Base-by-base conservation (phyloP, 2,329 filamentous ascomycete genomes). In the Pseudogymnoascus sp. region DNA sequence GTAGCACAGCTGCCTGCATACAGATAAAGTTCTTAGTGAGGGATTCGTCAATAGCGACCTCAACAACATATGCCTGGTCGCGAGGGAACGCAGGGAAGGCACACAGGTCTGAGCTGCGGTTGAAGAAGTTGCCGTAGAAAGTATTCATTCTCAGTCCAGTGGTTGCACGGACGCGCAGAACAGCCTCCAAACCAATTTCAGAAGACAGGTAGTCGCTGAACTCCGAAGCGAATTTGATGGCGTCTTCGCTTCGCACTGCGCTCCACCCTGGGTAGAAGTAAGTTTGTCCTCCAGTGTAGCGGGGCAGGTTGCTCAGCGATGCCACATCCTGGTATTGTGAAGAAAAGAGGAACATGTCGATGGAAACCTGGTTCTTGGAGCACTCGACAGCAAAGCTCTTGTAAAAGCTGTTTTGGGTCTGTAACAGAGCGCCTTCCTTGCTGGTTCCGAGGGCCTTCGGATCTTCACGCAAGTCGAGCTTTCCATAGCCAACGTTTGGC, bases 121-220 rank as follows among this genome's bases (percentile, higher is more conserved):
- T 99, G 82, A 99, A 99, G 78, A 99, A 99, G 79, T 99, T 99
- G 68, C 94, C 94, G 75, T 97, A 99, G 78, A 99, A 99, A 1
- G 93, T 92, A 78, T 63, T 62, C 90, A 97, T 97, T 61, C 94
- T 87, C 64, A 99, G 78, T 61, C 94, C 94, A 23, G 92, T 97
- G 1, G 92, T 97, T 16, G 94, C 94, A 68, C 94, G 88, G 39
- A 99, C 94, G 73, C 94, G 89, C 62, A 99, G 87, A 38, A 99
- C 94, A 45, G 94, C 94, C 76, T 99, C 94, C 37, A 99, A 78
- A 0, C 93, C 94, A 72, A 99, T 97, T 75, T 99, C 94, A 0
- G 92, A 87, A 8, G 92, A 97, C n/a, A 99, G 80, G 72, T 94
- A 96, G 72, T 97, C 93, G 71, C 92, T 96, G 73, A 99, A 96